A percentile compares a stretch with the other conserved stretches of the same genome.
Evolutionary conservation across 1,284 basidiomycete species (phyloP).

Genomic region (Quambalaria eucalypti): DNA sequence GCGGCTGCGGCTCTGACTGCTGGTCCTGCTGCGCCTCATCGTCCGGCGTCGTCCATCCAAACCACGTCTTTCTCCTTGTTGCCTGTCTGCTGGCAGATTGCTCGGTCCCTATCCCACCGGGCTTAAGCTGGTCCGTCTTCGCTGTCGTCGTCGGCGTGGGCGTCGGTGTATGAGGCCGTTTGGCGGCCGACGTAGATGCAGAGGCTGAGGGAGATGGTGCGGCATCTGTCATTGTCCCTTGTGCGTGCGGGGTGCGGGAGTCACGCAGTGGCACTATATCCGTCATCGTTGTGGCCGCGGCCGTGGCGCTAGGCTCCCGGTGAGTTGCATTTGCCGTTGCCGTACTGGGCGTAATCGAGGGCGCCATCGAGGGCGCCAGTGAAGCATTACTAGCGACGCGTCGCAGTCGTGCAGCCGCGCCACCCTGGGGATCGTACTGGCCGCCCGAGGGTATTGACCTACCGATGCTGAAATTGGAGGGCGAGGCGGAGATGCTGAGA

Average conservation of each 20-base stretch:
- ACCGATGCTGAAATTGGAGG: neutral
- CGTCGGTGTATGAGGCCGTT: neutral
- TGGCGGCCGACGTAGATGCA: neutral
- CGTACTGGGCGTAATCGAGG: neutral
- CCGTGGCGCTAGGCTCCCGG: neutral
- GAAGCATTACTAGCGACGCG: slow-evolving; percentile 9
- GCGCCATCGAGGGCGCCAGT: neutral
- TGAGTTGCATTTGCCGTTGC: neutral
- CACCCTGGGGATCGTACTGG: neutral
- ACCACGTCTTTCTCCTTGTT: slow-evolving; percentile 7
- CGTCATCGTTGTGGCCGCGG: neutral
- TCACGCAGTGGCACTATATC: neutral
- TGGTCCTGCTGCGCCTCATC: no score
- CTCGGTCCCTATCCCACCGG: neutral
- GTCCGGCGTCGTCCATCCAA: slow-evolving; percentile 1
- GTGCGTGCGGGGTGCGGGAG: no score
- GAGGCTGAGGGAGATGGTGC: no score
- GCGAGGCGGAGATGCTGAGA: neutral
- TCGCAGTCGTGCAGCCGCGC: slow-evolving; percentile 1
- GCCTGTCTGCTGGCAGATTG: neutral
- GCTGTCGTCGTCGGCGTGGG: neutral
- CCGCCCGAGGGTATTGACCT: neutral
- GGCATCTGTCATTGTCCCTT: neutral
- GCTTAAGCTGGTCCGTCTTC: neutral
- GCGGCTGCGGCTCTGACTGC: no score